Percentiles rank a stretch among this genome's conserved stretches.
These are phyloP conservation scores for Solanum paucissectum DNA, from an alignment of 257 asterid species.

Conservation along the genomic window DNA sequence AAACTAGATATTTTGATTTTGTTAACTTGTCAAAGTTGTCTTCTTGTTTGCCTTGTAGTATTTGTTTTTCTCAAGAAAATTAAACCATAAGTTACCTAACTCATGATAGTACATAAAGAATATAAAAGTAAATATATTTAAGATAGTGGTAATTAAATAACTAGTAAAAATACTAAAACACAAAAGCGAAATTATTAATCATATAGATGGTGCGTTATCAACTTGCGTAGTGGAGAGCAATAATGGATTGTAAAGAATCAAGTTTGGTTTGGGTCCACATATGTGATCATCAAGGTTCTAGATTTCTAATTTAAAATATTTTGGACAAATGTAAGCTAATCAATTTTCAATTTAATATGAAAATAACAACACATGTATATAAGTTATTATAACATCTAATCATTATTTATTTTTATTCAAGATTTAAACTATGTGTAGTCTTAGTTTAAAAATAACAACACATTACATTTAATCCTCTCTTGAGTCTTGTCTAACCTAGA, in stretches of 20 bases:
- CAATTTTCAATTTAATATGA: neutral
- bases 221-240: neutral
- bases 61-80: neutral
- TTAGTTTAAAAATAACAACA: neutral
- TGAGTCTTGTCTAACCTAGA: neutral
- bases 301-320: neutral
- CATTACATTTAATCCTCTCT: neutral
- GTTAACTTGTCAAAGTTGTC: neutral
- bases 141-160: neutral
- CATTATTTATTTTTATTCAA: neutral
- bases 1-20: neutral
- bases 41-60: neutral
- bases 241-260: neutral
- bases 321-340: neutral
- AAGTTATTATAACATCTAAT: neutral
- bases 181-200: neutral
- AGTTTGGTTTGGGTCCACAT: neutral
- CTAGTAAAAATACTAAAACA: neutral
- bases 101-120: neutral
- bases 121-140: neutral
- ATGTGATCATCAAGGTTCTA: neutral
- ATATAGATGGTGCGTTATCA: neutral
- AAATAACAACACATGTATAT: neutral
- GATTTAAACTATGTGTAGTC: neutral
- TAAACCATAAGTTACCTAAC: neutral